Percentiles rank a stretch among this genome's conserved stretches.
phyloP scores from a whole-genome alignment of 139 green algal species.

The Chlamydomonas incerta region DNA sequence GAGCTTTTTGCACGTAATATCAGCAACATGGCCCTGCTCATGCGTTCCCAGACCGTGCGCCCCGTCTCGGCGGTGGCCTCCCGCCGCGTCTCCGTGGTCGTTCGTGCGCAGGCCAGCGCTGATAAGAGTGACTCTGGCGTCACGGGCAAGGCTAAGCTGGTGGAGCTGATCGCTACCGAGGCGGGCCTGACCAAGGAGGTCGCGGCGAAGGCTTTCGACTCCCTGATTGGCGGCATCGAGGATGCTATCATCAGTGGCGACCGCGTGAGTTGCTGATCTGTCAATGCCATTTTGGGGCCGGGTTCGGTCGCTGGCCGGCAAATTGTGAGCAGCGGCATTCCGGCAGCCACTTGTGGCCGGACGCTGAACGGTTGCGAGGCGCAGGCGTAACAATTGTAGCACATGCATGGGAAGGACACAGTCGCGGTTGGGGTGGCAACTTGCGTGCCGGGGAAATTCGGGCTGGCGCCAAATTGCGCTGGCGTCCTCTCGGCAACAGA shows the following conservation, averaged over 20 bases:
- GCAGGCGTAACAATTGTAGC: too few species aligned
- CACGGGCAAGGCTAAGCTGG: constrained; percentile 5
- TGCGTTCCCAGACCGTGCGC: too few species aligned
- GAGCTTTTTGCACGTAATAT: too few species aligned
- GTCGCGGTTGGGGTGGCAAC: too few species aligned
- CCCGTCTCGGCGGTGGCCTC: not conserved
- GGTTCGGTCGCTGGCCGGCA: not conserved
- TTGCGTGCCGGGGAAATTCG: too few species aligned
- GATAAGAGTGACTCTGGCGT: not conserved
- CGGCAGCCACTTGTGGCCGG: too few species aligned
- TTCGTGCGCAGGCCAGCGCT: not conserved
- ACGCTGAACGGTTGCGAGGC: too few species aligned
- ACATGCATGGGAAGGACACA: too few species aligned
- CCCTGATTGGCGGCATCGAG: not conserved
- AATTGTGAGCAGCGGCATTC: too few species aligned
- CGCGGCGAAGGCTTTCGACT: not conserved
- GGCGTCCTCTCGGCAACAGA: not conserved
- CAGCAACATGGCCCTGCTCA: too few species aligned
- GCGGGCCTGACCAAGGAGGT: not conserved
- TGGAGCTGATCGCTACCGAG: not conserved
- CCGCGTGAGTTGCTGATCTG: not conserved
- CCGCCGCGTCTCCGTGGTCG: not conserved
- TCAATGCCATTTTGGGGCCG: not conserved
- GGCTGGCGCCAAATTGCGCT: not conserved
- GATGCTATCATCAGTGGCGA: not conserved